These are phyloP conservation scores for Alternaria panax DNA, from an alignment of 2,329 filamentous ascomycete genomes.

Conservation along the genomic window DNA sequence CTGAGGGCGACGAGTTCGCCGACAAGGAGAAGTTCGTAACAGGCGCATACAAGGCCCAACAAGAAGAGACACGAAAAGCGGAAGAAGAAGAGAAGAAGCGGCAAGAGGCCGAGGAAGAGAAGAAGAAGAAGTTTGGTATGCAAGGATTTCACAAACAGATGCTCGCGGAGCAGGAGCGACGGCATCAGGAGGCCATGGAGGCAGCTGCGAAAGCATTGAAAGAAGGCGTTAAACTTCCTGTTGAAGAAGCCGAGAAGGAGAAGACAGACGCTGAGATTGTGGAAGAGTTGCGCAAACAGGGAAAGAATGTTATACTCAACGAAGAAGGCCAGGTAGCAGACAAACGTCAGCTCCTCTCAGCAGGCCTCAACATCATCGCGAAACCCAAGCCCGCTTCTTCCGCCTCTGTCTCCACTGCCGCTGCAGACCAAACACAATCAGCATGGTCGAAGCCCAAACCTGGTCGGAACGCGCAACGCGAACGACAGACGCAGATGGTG, in stretches of 20 bases:
- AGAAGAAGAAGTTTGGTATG: slow-evolving; percentile 74
- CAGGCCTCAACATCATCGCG: slow-evolving; percentile 75
- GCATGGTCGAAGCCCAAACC: slow-evolving; percentile 34
- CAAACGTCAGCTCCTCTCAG: slow-evolving; percentile 78
- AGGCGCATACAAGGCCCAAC: slow-evolving; percentile 80
- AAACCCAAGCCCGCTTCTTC: slow-evolving; percentile 62
- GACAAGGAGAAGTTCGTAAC: slow-evolving; percentile 90
- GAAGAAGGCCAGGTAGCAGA: slow-evolving; percentile 85
- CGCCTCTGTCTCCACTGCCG: slow-evolving; percentile 26
- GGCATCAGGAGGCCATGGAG: slow-evolving; percentile 73
- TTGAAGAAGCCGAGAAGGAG: slow-evolving; percentile 40
- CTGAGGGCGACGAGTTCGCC: slow-evolving; percentile 80
- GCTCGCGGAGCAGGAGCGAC: slow-evolving; percentile 72
- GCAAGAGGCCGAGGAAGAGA: slow-evolving; percentile 71
- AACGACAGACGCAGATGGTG: slow-evolving; percentile 80
- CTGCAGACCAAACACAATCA: slow-evolving; percentile 13
- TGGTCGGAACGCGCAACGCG: slow-evolving; percentile 70
- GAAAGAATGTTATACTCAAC: slow-evolving; percentile 72
- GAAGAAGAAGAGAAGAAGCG: slow-evolving; percentile 74
- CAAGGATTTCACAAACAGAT: slow-evolving; percentile 79
- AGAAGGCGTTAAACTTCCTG: slow-evolving; percentile 41
- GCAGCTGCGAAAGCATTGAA: slow-evolving; percentile 62
- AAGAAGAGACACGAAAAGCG: slow-evolving; percentile 73
- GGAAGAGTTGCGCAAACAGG: slow-evolving; percentile 69
- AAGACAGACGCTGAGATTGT: slow-evolving; percentile 70